Base-by-base conservation (phyloP, 768 basidiomycete species). In the Strobilomyces echinocephalus region DNA sequence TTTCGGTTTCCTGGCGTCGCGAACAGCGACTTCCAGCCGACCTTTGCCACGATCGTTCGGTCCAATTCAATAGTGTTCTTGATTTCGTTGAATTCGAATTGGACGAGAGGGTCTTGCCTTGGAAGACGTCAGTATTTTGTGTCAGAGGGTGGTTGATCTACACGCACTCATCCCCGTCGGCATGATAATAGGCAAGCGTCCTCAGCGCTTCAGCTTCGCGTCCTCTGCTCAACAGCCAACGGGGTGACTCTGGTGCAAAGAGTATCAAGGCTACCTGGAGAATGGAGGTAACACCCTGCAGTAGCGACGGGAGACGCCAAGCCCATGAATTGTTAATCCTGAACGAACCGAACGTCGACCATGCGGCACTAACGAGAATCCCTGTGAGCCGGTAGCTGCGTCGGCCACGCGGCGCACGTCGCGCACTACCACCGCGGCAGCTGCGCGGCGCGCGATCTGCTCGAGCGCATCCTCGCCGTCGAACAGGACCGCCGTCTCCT, bases 231-330 rank as follows among this genome's bases (percentile, higher is more conserved):
- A 30, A 30, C 30, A 30, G 30, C 30, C 30, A 30, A 30, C 30
- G 30, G 30, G 30, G 30, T 5, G 30, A 30, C 30, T 30, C 30
- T 30, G 30, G 30, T 30, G 30, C 30, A 30, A 30, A 30, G 30
- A 30, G 30, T 30, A 30, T 8, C 30, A 30, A 30, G 30, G 30
- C 30, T 9, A 3, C 30, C 30, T 30, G 30, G 30, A 30, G 30
- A 30, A 30, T 30, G 6, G 30, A 30, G 9, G 30, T 2, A 30
- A 30, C 30, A 30, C 30, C 30, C 72, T 94, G 88, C 18, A 90
- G 74, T 31, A 80, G 66, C 15, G 88, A 89, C 18, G 90, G 89
- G 48, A 90, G 74, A 62, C 93, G 85, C 91, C 91, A 94, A 28
- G 87, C 73, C 87, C 87, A 91, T 21, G 81, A 30, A 9, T 30